phyloP scores from a whole-genome alignment of 805 yeast genomes.

The Cyberlindnera amylophila region DNA sequence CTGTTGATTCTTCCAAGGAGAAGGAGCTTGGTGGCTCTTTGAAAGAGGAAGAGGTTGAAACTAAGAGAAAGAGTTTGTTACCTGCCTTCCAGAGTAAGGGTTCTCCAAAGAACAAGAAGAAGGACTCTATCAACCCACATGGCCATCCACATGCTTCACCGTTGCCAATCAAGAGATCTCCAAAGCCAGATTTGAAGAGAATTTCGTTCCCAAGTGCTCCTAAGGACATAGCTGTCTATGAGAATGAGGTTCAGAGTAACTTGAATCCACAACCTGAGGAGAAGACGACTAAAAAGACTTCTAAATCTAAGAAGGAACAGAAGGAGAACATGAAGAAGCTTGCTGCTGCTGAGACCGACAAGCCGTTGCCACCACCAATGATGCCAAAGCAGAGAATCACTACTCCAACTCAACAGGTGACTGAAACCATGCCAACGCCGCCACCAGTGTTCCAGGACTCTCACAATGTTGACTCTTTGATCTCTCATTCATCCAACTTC shows the following conservation, averaged over 20 bases:
- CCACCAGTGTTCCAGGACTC: constrained; percentile 20
- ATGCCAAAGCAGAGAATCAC: constrained; percentile 21
- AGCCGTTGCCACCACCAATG: constrained; percentile 21
- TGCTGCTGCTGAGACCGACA: constrained; percentile 2
- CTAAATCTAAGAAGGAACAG: constrained; percentile 1
- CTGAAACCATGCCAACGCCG: constrained; percentile 12
- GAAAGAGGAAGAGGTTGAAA: constrained; percentile 9
- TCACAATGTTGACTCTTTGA: constrained; percentile 19
- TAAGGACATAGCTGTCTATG: constrained; percentile 18
- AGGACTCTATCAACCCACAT: constrained; percentile 2
- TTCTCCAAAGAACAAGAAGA: constrained; percentile 1
- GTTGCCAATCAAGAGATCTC: constrained; percentile 8
- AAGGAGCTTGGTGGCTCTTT: constrained; percentile 16
- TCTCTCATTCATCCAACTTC: constrained; percentile 9
- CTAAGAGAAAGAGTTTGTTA: constrained; percentile 9
- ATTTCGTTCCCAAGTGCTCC: constrained; percentile 25
- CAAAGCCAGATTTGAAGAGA: constrained; percentile 18
- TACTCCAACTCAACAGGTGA: constrained; percentile 21
- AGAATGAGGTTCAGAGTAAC: constrained; percentile 12
- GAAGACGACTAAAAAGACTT: constrained; percentile 1
- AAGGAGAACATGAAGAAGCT: not conserved
- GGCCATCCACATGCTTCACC: constrained; percentile 16
- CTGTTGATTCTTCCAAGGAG: constrained; percentile 18
- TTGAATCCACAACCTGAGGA: not conserved
- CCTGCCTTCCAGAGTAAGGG: constrained; percentile 10